Base-by-base conservation (phyloP, 75 land plant genomes). In the Adiantum capillusveneris region DNA sequence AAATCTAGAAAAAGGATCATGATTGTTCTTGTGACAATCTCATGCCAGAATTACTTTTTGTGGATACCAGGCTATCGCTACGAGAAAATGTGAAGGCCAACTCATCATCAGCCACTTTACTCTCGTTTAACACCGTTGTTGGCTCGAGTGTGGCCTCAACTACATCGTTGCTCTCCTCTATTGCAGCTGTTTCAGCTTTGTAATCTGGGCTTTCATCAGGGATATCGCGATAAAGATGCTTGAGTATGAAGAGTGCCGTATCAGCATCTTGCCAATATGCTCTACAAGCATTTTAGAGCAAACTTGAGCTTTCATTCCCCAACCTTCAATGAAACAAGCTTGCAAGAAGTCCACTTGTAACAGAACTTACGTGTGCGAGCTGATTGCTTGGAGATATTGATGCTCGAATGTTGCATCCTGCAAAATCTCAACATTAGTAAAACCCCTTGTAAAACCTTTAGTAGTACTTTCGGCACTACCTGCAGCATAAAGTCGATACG, bases 181-280 rank as follows among this genome's bases (percentile, higher is more conserved):
- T 9, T 34, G 37, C 37, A 34, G 37, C 37, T 3, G 3, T 34
- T 25, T 27, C 26, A 18, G 12, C 31, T 29, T 25, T 53, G 22
- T 22, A 34, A 13, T 30, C 42, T 16, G 65, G 65, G 39, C 85
- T 76, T 27, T 95, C 84, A 58, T 78, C 82, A 20, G 86, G 82
- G 60, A 90, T 86, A 31, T 90, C 84, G 34, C 77, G 64, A 58
- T 95, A 95, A n/a, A 90, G 51, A 54, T 95, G 96, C 63, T 86
- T 95, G 43, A 95, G 64, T 43, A 95, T 90, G 74, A 95, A 90
- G n/a, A 95, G 81, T 18, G 96, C 99, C 41, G 99, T 95, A 64
- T 95, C 99, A n/a, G 63, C 59, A 70, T 95, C 99, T 46, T 87
- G 75, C 99, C 99, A 95, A 44, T 95, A 95, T 46, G 88, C 83